These are phyloP conservation scores for Ogataea angusta DNA, from an alignment of 805 yeast genomes.

Conservation along the genomic window DNA sequence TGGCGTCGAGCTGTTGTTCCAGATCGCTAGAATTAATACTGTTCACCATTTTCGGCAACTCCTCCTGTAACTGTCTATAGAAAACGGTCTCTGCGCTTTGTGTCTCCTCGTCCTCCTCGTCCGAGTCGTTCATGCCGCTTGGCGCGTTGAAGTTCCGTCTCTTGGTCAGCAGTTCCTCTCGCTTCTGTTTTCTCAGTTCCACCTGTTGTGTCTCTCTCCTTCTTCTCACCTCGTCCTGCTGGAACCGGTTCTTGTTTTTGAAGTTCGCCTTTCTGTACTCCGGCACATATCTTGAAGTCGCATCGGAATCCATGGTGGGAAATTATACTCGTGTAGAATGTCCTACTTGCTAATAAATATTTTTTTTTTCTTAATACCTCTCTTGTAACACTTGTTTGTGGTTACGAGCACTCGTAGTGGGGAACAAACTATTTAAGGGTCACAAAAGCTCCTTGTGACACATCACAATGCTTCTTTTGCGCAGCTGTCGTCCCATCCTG, in stretches of 20 bases:
- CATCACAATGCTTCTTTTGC: conserved; percentile 4
- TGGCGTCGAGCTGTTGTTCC: conserved; percentile 81
- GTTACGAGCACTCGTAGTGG: conserved; percentile 10
- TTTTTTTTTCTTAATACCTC: conserved; percentile 4
- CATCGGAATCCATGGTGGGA: conserved; percentile 58
- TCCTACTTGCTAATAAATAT: conserved; percentile 5
- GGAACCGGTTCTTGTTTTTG: conserved; percentile 91
- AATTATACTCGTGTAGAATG: neutral
- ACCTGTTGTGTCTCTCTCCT: conserved; percentile 97
- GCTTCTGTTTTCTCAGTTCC: conserved; percentile 91
- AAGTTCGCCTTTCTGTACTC: conserved; percentile 96
- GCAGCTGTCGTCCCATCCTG: neutral
- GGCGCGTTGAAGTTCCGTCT: conserved; percentile 69
- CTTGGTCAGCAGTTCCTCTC: conserved; percentile 92
- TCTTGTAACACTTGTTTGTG: conserved; percentile 7
- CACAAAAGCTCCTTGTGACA: conserved; percentile 2
- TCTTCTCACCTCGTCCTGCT: conserved; percentile 94
- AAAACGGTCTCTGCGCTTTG: conserved; percentile 33
- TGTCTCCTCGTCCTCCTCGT: conserved; percentile 46
- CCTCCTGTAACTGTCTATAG: conserved; percentile 51
- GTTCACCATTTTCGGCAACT: conserved; percentile 82
- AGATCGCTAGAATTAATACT: conserved; percentile 72
- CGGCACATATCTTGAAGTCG: conserved; percentile 84
- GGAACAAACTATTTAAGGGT: conserved; percentile 1
- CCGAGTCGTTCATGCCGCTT: conserved; percentile 50